phyloP scores from a whole-genome alignment of 2,329 filamentous ascomycete genomes.

The Exophiala mesophila region DNA sequence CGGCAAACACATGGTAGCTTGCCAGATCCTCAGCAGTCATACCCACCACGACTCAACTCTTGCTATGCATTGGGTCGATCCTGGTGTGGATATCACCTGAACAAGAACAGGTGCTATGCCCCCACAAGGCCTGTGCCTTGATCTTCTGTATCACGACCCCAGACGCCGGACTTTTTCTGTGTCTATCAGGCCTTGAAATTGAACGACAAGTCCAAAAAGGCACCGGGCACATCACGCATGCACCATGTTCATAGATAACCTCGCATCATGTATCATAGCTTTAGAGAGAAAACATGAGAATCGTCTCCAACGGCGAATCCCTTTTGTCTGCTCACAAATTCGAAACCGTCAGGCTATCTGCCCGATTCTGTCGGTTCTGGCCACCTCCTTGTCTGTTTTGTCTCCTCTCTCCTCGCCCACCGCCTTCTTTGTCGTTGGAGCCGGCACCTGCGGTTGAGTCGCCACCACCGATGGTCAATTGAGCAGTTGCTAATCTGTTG shows the following conservation, averaged over 20 bases:
- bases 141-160: slow-evolving; percentile 3
- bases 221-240: neutral
- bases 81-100: no score
- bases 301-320: neutral
- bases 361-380: slow-evolving; percentile 26
- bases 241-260: neutral
- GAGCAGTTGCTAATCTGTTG: slow-evolving; percentile 83
- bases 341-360: slow-evolving; percentile 26
- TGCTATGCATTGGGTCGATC: no score
- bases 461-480: slow-evolving; percentile 55
- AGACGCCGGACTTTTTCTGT: slow-evolving; percentile 34
- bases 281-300: neutral
- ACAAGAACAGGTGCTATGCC: no score
- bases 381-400: slow-evolving; percentile 20
- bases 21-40: neutral
- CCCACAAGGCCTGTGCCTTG: no score
- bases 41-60: neutral
- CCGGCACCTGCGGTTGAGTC: slow-evolving; percentile 39
- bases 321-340: slow-evolving; percentile 18
- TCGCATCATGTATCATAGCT: neutral
- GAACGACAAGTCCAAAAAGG: neutral
- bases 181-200: neutral
- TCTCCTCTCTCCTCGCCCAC: slow-evolving; percentile 37
- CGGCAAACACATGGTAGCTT: neutral
- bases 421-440: slow-evolving; percentile 32